phyloP scores from a whole-genome alignment of 331 rosid species.

The Acacia pycnantha region DNA sequence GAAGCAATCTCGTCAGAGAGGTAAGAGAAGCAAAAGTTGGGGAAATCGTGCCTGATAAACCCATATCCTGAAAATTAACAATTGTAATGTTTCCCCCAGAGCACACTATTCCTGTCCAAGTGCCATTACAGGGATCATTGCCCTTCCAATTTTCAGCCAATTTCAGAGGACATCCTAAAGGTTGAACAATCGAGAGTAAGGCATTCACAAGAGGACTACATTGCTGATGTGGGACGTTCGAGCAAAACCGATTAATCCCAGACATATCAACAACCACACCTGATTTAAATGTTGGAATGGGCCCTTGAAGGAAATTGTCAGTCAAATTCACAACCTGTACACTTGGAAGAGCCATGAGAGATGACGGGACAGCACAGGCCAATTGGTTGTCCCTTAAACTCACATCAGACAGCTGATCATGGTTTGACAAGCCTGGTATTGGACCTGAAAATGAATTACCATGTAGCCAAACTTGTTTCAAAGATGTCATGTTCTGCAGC shows the following conservation, averaged over 20 bases:
- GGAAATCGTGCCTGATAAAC: conserved; percentile 65
- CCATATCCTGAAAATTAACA: conserved; percentile 57
- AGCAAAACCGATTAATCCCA: conserved; percentile 49
- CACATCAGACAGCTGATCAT: conserved; percentile 18
- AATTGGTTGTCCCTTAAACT: conserved; percentile 68
- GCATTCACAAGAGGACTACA: conserved; percentile 57
- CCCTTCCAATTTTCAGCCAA: conserved; percentile 69
- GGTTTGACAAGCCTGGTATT: conserved; percentile 58
- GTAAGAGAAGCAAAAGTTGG: conserved; percentile 45
- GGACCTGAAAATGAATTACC: conserved; percentile 68
- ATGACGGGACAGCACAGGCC: conserved; percentile 70
- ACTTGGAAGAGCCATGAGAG: conserved; percentile 40
- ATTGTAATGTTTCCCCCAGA: conserved; percentile 32
- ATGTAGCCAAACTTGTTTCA: conserved; percentile 55
- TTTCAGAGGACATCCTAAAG: conserved; percentile 50
- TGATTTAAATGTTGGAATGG: conserved; percentile 47
- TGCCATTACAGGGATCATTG: conserved; percentile 61
- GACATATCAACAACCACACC: conserved; percentile 44
- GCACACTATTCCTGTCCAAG: conserved; percentile 65
- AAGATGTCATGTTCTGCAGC: conserved; percentile 50
- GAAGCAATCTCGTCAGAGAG: conserved; percentile 41
- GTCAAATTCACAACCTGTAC: conserved; percentile 53
- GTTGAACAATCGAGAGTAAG: conserved; percentile 43
- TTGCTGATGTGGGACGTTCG: conserved; percentile 17
- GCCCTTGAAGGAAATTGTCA: conserved; percentile 77